Evolutionary conservation across 805 yeast genomes (phyloP).

Genomic region (Barnettozyma californica): DNA sequence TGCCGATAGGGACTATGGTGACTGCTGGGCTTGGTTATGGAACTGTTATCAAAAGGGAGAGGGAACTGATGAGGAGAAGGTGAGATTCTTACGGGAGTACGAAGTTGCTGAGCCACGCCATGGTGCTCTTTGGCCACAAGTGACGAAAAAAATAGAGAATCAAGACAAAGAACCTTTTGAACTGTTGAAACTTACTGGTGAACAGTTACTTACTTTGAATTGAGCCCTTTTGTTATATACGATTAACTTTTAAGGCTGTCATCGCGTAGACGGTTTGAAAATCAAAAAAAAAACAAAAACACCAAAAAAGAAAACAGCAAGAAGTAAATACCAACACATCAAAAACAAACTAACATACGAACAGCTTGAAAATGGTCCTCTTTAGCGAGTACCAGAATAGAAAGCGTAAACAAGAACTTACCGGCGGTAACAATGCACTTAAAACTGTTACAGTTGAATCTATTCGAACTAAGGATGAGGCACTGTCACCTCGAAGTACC

Average conservation of each 20-base stretch:
- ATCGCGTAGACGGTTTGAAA: neutral
- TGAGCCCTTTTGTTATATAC: neutral
- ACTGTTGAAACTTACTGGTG: slow-evolving; percentile 28
- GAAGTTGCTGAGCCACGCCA: slow-evolving; percentile 47
- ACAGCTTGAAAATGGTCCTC: slow-evolving; percentile 3
- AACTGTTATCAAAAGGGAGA: slow-evolving; percentile 36
- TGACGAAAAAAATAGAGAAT: slow-evolving; percentile 44
- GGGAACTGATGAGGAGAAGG: slow-evolving; percentile 28
- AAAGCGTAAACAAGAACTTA: slow-evolving; percentile 1
- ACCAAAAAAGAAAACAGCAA: neutral
- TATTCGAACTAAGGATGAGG: neutral
- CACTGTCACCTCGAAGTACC: neutral
- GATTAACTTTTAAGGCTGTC: neutral
- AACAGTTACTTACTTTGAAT: neutral
- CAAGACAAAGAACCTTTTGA: slow-evolving; percentile 36
- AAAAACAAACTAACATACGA: no score
- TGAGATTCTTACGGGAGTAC: slow-evolving; percentile 32
- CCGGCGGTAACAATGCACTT: neutral
- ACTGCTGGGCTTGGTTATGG: slow-evolving; percentile 66
- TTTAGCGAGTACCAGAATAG: slow-evolving; percentile 9
- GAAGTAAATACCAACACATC: neutral
- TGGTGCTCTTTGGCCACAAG: slow-evolving; percentile 56
- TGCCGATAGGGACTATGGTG: slow-evolving; percentile 61
- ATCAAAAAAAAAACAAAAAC: neutral
- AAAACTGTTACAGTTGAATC: neutral